Evolutionary conservation across 202 grass and related monocot genomes (phyloP).

Genomic region (Zoysia matrella): DNA sequence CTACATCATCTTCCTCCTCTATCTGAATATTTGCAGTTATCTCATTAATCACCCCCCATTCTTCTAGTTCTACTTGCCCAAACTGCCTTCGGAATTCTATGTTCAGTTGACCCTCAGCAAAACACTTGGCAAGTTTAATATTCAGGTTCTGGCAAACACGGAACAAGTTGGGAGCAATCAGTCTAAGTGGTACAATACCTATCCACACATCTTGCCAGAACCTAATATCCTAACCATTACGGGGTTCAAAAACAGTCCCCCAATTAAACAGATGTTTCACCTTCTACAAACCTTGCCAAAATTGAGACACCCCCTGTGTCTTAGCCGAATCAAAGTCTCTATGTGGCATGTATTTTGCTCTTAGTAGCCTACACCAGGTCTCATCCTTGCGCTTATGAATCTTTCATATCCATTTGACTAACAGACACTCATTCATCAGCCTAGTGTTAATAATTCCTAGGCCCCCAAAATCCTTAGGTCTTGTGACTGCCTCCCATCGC

Average conservation of each 20-base stretch:
- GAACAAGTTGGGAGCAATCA: accelerated
- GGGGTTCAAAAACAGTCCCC: neutral
- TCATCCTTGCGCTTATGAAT: neutral
- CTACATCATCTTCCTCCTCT: too few species aligned
- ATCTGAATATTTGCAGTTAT: too few species aligned
- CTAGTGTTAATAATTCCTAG: neutral
- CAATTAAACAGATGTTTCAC: neutral
- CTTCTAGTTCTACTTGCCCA: too few species aligned
- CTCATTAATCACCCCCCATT: too few species aligned
- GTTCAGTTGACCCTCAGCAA: too few species aligned
- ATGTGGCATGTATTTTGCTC: neutral
- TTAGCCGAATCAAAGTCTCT: neutral
- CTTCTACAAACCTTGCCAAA: neutral
- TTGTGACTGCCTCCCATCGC: neutral
- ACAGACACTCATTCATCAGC: neutral
- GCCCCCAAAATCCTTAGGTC: neutral
- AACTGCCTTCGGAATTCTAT: too few species aligned
- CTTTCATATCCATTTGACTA: neutral
- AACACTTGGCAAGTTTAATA: neutral
- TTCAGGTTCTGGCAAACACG: neutral
- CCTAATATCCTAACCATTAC: neutral
- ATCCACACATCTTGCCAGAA: neutral
- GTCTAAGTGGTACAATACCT: neutral
- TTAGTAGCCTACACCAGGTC: neutral
- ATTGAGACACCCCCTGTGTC: too few species aligned